phyloP scores from a whole-genome alignment of 2,329 filamentous ascomycete species.

The Corniculantispora saksenae region DNA sequence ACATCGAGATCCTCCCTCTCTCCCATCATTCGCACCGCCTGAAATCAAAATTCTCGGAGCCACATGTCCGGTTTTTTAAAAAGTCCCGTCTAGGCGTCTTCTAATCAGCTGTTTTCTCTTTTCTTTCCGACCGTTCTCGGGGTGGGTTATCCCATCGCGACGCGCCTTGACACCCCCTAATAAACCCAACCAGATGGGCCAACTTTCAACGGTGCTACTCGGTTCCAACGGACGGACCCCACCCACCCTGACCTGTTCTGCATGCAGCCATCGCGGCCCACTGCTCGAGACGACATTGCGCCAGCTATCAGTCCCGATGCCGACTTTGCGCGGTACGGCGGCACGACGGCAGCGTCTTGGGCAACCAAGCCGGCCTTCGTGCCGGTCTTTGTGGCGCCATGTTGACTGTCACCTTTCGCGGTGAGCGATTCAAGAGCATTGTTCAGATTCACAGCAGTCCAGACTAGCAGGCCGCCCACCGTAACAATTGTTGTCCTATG shows the following conservation, averaged over 20 bases:
- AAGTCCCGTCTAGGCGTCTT: background rate
- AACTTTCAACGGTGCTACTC: conserved; percentile 2
- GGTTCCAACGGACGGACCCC: background rate
- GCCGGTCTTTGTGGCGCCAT: background rate
- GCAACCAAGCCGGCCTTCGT: background rate
- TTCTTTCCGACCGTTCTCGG: background rate
- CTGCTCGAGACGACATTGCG: background rate
- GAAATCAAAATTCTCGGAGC: background rate
- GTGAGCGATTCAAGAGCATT: background rate
- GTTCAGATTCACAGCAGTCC: background rate
- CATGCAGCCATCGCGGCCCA: conserved; percentile 15
- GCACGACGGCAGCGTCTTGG: background rate
- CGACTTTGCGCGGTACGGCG: too few relatives aligned
- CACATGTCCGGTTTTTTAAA: background rate
- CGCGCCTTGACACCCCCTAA: background rate
- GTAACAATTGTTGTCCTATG: background rate
- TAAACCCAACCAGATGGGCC: background rate
- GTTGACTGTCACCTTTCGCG: background rate
- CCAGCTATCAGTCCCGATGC: background rate
- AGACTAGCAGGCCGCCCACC: background rate
- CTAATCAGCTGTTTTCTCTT: background rate
- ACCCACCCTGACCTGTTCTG: background rate
- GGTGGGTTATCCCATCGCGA: background rate
- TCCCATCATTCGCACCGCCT: background rate
- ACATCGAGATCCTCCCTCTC: conserved; percentile 6